These are phyloP conservation scores for Lentithecium fluviatile DNA, from an alignment of 495 filamentous ascomycete species.

Conservation along the genomic window DNA sequence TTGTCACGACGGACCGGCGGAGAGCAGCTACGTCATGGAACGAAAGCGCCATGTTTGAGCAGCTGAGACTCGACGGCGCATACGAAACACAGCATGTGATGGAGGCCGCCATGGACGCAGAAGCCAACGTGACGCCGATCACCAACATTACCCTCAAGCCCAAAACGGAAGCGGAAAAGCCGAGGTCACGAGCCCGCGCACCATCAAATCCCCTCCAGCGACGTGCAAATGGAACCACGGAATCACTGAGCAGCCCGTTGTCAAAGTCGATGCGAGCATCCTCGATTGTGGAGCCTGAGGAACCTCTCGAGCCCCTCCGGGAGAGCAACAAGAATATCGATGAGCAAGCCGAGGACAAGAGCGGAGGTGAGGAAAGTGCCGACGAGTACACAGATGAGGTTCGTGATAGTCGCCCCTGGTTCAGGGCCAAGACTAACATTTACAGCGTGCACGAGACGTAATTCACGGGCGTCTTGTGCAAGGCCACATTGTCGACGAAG, in stretches of 20 bases:
- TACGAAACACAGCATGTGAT: slow-evolving; percentile 30
- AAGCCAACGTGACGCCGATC: slow-evolving; percentile 24
- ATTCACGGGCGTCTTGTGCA: slow-evolving; percentile 91
- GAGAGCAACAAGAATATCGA: background rate
- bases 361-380: slow-evolving; percentile 43
- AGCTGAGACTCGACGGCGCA: slow-evolving; percentile 38
- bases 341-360: background rate
- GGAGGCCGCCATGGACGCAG: slow-evolving; percentile 28
- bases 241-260: slow-evolving; percentile 28
- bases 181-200: slow-evolving; percentile 19
- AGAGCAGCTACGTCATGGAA: slow-evolving; percentile 61
- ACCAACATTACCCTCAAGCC: slow-evolving; percentile 13
- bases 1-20: slow-evolving; percentile 90
- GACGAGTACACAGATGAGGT: slow-evolving; percentile 78
- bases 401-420: background rate
- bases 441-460: slow-evolving; percentile 75
- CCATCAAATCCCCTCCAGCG: slow-evolving; percentile 19
- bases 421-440: slow-evolving; percentile 6
- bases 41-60: slow-evolving; percentile 58
- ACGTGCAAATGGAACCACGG: slow-evolving; percentile 18
- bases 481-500: slow-evolving; percentile 93
- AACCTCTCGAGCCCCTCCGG: slow-evolving; percentile 4
- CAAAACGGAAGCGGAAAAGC: slow-evolving; percentile 15
- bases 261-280: slow-evolving; percentile 26
- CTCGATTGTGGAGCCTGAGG: slow-evolving; percentile 21